A percentile compares a stretch with the other conserved stretches of the same genome.
These are phyloP conservation scores for Aspergillus transmontanensis DNA, from an alignment of 2,329 filamentous ascomycete genomes.

Conservation along the genomic window DNA sequence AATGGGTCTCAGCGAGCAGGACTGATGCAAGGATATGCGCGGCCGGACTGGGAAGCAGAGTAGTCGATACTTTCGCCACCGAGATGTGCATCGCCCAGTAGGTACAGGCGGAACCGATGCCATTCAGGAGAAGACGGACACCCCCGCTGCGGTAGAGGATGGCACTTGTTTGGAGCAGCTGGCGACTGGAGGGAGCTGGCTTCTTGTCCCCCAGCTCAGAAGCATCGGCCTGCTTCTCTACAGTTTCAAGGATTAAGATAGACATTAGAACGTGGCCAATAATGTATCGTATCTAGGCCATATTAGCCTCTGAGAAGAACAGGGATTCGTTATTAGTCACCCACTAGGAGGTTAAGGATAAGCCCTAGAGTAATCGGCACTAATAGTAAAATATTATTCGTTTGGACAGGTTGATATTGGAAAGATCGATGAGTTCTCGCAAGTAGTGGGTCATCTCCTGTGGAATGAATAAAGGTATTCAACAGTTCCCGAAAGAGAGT, in stretches of 20 bases:
- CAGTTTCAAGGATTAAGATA: conserved; percentile 10
- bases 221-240: background rate
- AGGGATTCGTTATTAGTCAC: background rate
- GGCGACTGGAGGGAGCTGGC: background rate
- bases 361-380: background rate
- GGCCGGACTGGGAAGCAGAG: background rate
- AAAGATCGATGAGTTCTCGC: conserved; percentile 2
- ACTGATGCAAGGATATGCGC: conserved; percentile 1
- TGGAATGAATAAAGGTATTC: conserved; percentile 9
- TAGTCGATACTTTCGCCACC: background rate
- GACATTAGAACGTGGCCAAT: conserved; percentile 2
- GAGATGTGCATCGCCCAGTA: background rate
- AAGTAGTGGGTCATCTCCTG: conserved; percentile 7
- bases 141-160: background rate
- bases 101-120: background rate
- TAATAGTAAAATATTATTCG: background rate
- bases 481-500: background rate
- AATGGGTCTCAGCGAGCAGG: conserved; percentile 9
- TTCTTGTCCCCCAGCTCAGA: background rate
- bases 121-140: background rate
- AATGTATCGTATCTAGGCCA: background rate
- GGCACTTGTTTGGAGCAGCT: background rate
- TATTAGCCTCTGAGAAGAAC: too few relatives aligned
- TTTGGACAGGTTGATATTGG: background rate
- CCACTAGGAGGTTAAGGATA: conserved; percentile 1